Base-by-base conservation (phyloP, 768 basidiomycete species). In the Leccinum fibrillosum region DNA sequence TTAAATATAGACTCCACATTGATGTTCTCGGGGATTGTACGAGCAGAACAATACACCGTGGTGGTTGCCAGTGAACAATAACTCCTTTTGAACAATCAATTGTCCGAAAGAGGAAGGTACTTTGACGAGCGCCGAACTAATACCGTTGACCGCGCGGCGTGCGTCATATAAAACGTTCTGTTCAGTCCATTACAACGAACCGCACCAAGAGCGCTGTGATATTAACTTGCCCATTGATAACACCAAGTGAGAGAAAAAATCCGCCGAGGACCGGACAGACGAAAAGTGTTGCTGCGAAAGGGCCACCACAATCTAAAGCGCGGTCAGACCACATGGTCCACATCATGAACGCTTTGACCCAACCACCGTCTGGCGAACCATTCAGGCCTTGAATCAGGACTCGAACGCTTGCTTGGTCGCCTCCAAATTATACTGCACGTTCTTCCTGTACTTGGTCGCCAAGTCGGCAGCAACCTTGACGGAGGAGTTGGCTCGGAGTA, bases 391-490 rank as follows among this genome's bases (percentile, higher is more conserved):
- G 25, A 25, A 0, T 50, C 53, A 56, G 5, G 62, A 54, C 30
- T 59, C 26, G 52, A 48, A 57, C 57, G 69, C 71, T 12, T 72
- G 69, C 61, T 77, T 82, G 50, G 85, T 89, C 48, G 88, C 88
- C 66, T 91, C 88, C 57, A 97, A 72, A 70, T 95, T 96, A 70
- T 94, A 96, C 70, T 90, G 87, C 53, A 94, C 94, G 74, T 98
- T 98, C 75, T 92, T 87, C 62, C 89, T 81, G 72, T 98, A 97
- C 71, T 93, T 94, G 39, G 85, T 85, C 34, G 90, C 83, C 17
- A 98, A 78, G 69, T 93, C 87, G 3, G 94, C 88, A 0, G 94
- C 89, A 39, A 84, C 86, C 67, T 88, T 86, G 47, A 94, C 85
- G 32, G 85, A 84, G 0, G 83, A 79, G 60, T 94, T 92, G 7